These are phyloP conservation scores for Tympanopsis confertula DNA, from an alignment of 2,329 filamentous ascomycete genomes.

Conservation along the genomic window DNA sequence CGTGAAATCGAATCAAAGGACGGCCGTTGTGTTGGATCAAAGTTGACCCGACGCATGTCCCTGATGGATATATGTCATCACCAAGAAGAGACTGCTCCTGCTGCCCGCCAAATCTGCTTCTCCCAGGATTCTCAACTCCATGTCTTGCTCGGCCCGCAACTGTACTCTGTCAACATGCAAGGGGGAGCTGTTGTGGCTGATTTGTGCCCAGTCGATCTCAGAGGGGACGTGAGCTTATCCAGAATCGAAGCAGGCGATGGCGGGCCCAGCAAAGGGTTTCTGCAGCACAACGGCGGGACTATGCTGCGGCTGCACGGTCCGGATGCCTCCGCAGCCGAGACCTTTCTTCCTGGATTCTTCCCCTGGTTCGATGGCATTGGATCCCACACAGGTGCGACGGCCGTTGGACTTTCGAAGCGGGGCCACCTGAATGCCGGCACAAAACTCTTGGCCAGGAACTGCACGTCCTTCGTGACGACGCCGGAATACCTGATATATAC, in stretches of 20 bases:
- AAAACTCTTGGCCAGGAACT: constrained; percentile 67
- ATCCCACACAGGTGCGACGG: not conserved
- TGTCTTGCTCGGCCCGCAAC: constrained; percentile 25
- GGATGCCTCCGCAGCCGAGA: no score
- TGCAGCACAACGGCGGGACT: constrained; percentile 24
- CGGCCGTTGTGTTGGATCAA: constrained; percentile 34
- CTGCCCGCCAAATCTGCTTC: constrained; percentile 15
- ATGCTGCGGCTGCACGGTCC: no score
- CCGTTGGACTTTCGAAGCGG: constrained; percentile 53
- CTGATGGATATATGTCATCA: no score
- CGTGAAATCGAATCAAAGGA: constrained; percentile 27
- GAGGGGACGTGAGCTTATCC: no score
- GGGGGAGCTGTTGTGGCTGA: no score
- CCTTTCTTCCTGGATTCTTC: no score
- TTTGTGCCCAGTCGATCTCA: no score
- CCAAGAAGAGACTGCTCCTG: constrained; percentile 8
- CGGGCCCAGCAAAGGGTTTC: constrained; percentile 20
- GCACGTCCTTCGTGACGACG: constrained; percentile 80
- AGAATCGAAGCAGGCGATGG: constrained; percentile 18
- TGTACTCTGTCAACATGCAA: no score
- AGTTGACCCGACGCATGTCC: constrained; percentile 22
- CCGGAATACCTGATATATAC: constrained; percentile 78
- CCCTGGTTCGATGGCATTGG: not conserved
- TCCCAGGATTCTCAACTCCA: constrained; percentile 11
- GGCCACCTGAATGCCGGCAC: constrained; percentile 73